These are phyloP conservation scores for Urochloa ruziziensis DNA, from an alignment of 176 grass and related monocot genomes.

Conservation along the genomic window DNA sequence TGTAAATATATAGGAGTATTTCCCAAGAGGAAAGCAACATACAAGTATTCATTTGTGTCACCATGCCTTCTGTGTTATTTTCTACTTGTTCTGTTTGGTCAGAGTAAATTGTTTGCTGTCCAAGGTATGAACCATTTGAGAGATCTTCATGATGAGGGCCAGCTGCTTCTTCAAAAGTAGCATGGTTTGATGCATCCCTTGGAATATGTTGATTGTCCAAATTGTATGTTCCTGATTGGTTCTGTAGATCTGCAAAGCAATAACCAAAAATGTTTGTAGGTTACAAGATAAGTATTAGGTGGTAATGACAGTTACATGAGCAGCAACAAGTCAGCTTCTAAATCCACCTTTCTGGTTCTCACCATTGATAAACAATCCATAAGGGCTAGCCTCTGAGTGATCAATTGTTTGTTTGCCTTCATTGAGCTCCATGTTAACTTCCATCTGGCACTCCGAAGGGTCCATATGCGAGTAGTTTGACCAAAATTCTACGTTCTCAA, in stretches of 20 bases:
- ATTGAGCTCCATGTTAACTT: no score
- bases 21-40: constrained; percentile 2
- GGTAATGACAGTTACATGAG: background rate
- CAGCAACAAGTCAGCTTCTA: background rate
- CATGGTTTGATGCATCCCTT: constrained; percentile 30
- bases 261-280: background rate
- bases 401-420: constrained; percentile 22
- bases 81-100: constrained; percentile 36
- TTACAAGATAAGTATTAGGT: background rate
- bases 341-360: background rate
- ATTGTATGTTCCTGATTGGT: constrained; percentile 21
- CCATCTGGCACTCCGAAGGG: constrained; percentile 34
- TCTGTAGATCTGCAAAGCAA: constrained; percentile 27
- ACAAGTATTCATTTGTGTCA: constrained; percentile 34
- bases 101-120: constrained; percentile 31
- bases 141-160: constrained; percentile 22
- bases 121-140: constrained; percentile 31
- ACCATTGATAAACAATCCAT: constrained; percentile 26
- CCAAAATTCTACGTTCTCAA: constrained; percentile 31
- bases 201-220: constrained; percentile 35
- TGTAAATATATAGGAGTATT: constrained; percentile 5
- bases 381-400: constrained; percentile 13
- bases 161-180: constrained; percentile 29
- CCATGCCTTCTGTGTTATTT: constrained; percentile 16
- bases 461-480: constrained; percentile 29